phyloP scores from a whole-genome alignment of 208 protist species.

The Wallacemonas collosoma region DNA sequence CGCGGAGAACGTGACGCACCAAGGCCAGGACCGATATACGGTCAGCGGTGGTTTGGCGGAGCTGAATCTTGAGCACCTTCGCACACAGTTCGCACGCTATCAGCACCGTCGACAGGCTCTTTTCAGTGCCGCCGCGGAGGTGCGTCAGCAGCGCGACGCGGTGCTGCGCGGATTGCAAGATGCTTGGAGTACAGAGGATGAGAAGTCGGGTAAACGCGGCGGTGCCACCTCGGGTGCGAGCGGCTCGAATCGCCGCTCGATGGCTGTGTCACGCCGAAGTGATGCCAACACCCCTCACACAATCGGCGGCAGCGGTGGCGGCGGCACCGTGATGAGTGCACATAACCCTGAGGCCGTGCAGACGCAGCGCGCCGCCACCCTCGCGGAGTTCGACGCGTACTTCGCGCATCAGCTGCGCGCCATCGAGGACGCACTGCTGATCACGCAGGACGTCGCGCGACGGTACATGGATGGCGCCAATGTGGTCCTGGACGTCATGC shows the following conservation, averaged over 20 bases:
- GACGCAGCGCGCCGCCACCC: constrained; percentile 17
- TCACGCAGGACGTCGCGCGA: constrained; percentile 43
- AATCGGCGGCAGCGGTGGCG: not conserved
- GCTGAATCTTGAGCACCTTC: constrained; percentile 68
- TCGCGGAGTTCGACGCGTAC: constrained; percentile 22
- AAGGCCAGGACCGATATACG: not conserved
- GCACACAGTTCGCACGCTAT: constrained; percentile 64
- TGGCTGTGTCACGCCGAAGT: constrained; percentile 1
- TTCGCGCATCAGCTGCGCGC: constrained; percentile 19
- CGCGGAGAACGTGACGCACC: not conserved
- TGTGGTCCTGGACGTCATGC: constrained; percentile 58
- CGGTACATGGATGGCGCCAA: constrained; percentile 74
- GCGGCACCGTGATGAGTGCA: not conserved
- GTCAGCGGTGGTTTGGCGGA: constrained; percentile 18
- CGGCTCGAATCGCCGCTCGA: constrained; percentile 16
- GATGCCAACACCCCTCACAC: constrained; percentile 5
- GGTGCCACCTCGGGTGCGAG: constrained; percentile 19
- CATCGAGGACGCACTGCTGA: constrained; percentile 32
- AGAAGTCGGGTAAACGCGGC: constrained; percentile 33
- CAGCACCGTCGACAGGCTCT: constrained; percentile 58
- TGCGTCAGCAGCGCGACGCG: constrained; percentile 37
- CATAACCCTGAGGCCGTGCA: constrained; percentile 25
- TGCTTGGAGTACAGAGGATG: constrained; percentile 58
- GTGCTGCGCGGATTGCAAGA: constrained; percentile 45
- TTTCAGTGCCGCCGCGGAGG: constrained; percentile 34